These are phyloP conservation scores for Aspergillus pseudoglaucus DNA, from an alignment of 2,329 filamentous ascomycete species.

Conservation along the genomic window DNA sequence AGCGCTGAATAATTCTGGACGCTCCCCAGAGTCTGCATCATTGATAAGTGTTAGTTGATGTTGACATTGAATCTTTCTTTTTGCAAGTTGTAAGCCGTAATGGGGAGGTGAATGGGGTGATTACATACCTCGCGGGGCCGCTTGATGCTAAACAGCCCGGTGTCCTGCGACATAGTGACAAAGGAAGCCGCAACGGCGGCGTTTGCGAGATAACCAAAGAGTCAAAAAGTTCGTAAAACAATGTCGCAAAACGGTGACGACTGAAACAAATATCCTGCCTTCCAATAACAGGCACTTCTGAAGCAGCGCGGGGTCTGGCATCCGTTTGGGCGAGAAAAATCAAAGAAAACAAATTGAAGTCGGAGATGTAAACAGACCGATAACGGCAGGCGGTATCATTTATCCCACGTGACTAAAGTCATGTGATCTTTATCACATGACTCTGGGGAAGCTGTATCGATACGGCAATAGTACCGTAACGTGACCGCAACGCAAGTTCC, in stretches of 20 bases:
- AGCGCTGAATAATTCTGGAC: conserved; percentile 78
- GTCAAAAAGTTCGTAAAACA: neutral
- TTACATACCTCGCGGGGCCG: conserved; percentile 76
- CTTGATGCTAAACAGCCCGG: conserved; percentile 83
- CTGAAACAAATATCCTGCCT: neutral
- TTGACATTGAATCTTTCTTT: conserved; percentile 2
- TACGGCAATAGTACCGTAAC: neutral
- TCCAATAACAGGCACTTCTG: conserved; percentile 7
- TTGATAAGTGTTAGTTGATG: conserved; percentile 12
- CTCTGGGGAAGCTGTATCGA: conserved; percentile 26
- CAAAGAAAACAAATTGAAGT: neutral
- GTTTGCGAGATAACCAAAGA: neutral
- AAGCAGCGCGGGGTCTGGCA: conserved; percentile 11
- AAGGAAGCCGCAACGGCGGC: conserved; percentile 24
- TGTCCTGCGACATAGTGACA: conserved; percentile 72
- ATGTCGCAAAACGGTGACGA: neutral
- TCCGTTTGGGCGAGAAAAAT: conserved; percentile 5
- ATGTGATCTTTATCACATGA: conserved; percentile 18
- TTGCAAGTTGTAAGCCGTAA: neutral
- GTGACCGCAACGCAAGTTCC: conserved; percentile 19
- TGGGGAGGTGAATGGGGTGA: neutral
- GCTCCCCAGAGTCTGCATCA: conserved; percentile 65
- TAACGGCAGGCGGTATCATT: conserved; percentile 24
- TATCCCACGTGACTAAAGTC: neutral
- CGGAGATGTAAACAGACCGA: conserved; percentile 30